Percentiles rank a stretch among this genome's conserved stretches.
Conservation (phyloP, 2,329 filamentous ascomycete genomes). For the Talaromyces verruculosus region DNA sequence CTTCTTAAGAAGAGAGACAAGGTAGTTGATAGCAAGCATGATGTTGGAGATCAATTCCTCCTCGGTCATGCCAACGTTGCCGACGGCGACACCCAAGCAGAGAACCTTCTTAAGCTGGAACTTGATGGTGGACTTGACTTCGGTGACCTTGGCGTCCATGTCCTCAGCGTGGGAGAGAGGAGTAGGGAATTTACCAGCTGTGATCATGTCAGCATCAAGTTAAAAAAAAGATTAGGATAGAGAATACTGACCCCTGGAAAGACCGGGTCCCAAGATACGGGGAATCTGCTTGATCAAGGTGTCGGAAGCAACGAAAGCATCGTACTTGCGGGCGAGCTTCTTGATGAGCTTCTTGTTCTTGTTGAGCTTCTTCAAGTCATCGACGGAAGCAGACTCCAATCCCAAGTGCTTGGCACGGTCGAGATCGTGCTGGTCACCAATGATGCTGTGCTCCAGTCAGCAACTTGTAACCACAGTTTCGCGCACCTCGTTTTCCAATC, state of each 20-base stretch:
- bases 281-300: conserved; percentile 99
- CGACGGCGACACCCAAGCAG: conserved; percentile 98
- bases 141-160: conserved; percentile 90
- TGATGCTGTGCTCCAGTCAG: conserved; percentile 57
- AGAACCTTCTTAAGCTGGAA: conserved; percentile 99
- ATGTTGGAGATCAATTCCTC: conserved; percentile 98
- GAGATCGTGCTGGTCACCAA: conserved; percentile 96
- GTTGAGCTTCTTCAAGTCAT: conserved; percentile 99
- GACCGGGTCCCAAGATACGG: conserved; percentile 97
- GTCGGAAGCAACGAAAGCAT: conserved; percentile 97
- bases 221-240: not conserved
- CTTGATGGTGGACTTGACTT: conserved; percentile 99
- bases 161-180: conserved; percentile 97
- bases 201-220: conserved; percentile 23
- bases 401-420: conserved; percentile 99
- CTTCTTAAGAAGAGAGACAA: conserved; percentile 99
- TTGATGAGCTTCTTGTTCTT: conserved; percentile 99
- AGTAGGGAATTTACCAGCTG: conserved; percentile 99
- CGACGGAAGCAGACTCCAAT: conserved; percentile 95
- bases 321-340: conserved; percentile 99
- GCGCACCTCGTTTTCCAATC: not conserved
- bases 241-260: conserved; percentile 76
- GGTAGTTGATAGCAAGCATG: conserved; percentile 99
- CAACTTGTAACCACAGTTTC: not conserved
- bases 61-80: conserved; percentile 95